Evolutionary conservation across 305 asterid species (phyloP), one percentile per base, ranked within the genome.

Genomic region (Fraxinus angustifolia): DNA sequence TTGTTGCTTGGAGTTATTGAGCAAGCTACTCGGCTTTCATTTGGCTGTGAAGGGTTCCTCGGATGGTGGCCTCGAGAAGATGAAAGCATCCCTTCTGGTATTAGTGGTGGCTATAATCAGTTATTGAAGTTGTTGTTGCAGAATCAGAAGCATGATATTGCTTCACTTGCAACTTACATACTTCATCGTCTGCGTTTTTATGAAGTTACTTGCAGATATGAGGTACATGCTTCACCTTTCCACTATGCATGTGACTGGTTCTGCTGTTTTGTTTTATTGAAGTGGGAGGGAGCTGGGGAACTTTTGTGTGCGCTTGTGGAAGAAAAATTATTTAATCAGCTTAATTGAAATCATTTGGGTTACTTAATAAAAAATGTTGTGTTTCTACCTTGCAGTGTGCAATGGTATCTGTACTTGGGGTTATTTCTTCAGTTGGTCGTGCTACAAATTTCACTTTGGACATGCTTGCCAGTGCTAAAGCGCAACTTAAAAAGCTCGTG

Each of bases 31-130:
- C 89, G 88, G 78, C 92, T 89, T 89, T 93, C 97, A 79, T 84
- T 93, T 85, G 98, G 98, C 42, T 93, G 97, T 87, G 98, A 94
- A 91, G 98, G 96, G 85, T 94, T 94, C 85, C 89, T 91, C 31
- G 91, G 92, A 73, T 91, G 94, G 94, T 91, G 95, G 95, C 93
- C 97, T 83, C 88, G 93, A 83, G 97, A 93, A 87, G 93, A 91
- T 80, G 97, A 90, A 80, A 88, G 78, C 71, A 77, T 92, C 36
- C 99, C 99, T 82, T 77, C 89, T 80, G 92, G 97, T 84, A 75
- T 86, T 78, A 96, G 98, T 90, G 94, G 90, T 77, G 93, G 99
- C 81, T 96, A 96, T 89, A 93, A 91, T 87, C 93, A 88, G 76
- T 85, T 96, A 81, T 84, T 96, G 94, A 94, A 91, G 91, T 74